Evolutionary conservation across 305 asterid species (phyloP), one percentile per base, ranked within the genome.

Genomic region (Stenogyne calaminthoides): DNA sequence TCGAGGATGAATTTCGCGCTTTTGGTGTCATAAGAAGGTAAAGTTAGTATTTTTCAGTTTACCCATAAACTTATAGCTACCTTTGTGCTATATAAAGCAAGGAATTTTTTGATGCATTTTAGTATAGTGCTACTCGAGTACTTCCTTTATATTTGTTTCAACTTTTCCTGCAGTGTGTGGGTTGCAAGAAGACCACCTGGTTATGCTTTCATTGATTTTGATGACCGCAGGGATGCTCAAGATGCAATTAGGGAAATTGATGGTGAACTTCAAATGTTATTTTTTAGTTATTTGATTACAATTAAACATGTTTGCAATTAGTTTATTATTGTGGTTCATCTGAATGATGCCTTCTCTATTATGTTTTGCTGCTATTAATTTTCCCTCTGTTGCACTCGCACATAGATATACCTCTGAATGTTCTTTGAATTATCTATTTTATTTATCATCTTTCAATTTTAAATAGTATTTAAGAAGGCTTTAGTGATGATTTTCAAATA

Each of bases 101-200:
- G 10, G 47, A 54, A 47, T 29, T 29, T 58, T 47, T 75, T 8
- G 40, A 60, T 15, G 29, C 16, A 39, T 9, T 36, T 16, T 27
- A 27, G 1, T 49, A 4, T 18, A 16, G 51, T 5, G 36, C 9
- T 25, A 32, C 10, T 18, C 36, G 20, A 42, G 37, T 70, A 34
- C 25, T 22, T 5, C 14, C 4, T 46, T 51, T 6, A 16, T 59
- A 64, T 19, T 29, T 55, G 29, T 37, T 29, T 72, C 36, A 12
- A 40, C 70, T 39, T 70, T 44, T 60, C 63, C 11, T 83, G 84
- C 83, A 93, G 98, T 84, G 98, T 93, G 42, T 93, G 98, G 98
- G 99, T 94, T 86, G 99, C 99, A 61, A 85, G 97, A 77, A 87
- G 99, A 68, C 99, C 97, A 51, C 99, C 99, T 67, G 99, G 99